Percentiles rank a stretch among this genome's conserved stretches.
Evolutionary conservation across 1,284 basidiomycete genomes (phyloP).

Genomic region (Rhizoctonia solani): DNA sequence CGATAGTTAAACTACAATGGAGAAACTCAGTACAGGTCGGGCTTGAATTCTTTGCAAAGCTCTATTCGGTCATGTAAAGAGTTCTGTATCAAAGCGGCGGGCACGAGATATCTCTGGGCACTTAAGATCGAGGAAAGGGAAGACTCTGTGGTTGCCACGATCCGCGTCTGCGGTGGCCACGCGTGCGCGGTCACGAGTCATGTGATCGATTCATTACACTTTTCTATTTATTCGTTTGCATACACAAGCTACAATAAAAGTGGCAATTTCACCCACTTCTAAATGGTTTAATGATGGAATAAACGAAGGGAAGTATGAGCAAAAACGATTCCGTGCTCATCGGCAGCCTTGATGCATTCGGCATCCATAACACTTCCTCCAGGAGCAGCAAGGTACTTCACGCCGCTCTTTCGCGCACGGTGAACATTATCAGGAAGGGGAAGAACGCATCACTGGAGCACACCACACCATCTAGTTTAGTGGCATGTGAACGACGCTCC

Average conservation of each 20-base stretch:
- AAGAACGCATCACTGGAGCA: constrained; percentile 99
- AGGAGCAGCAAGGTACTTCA: constrained; percentile 91
- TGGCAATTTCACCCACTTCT: background rate
- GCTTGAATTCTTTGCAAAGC: too few relatives aligned
- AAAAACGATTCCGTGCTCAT: constrained; percentile 89
- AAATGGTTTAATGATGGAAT: constrained; percentile 72
- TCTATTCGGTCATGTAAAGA: too few relatives aligned
- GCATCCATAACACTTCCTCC: constrained; percentile 97
- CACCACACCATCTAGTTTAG: constrained; percentile 78
- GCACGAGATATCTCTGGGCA: too few relatives aligned
- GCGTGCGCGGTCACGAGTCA: too few relatives aligned
- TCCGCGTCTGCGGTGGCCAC: too few relatives aligned
- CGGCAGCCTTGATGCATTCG: constrained; percentile 91
- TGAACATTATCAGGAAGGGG: constrained; percentile 99
- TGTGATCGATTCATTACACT: too few relatives aligned
- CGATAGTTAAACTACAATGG: too few relatives aligned
- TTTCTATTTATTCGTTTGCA: background rate
- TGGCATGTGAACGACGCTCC: constrained; percentile 77
- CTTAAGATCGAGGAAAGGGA: too few relatives aligned
- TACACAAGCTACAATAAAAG: background rate
- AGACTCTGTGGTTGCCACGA: too few relatives aligned
- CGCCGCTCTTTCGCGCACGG: constrained; percentile 88
- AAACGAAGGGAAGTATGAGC: constrained; percentile 80
- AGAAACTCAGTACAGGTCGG: too few relatives aligned
- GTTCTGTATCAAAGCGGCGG: too few relatives aligned